A percentile compares a stretch with the other conserved stretches of the same genome.
phyloP scores from a whole-genome alignment of 2,329 filamentous ascomycete species.

The Metarhizium robertsii region DNA sequence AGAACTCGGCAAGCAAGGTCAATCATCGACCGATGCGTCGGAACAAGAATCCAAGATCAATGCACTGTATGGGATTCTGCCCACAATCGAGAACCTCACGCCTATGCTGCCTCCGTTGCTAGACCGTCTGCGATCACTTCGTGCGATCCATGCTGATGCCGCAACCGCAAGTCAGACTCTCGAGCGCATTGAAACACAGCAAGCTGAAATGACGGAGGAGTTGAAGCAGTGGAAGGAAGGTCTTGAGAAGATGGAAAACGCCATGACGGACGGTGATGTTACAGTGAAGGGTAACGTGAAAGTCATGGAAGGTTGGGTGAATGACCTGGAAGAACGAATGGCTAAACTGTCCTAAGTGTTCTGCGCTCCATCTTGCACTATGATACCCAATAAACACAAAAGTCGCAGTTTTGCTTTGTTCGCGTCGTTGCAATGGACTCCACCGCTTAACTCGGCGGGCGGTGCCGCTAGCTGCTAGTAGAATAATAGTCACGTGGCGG shows the following conservation, averaged over 20 bases:
- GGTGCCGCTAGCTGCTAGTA: background rate
- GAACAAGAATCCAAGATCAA: constrained; percentile 84
- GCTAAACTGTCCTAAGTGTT: constrained; percentile 38
- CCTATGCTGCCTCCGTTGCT: constrained; percentile 79
- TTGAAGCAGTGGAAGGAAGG: constrained; percentile 81
- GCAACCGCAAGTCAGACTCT: constrained; percentile 72
- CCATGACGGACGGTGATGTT: constrained; percentile 59
- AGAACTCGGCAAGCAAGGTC: constrained; percentile 39
- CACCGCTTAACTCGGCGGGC: background rate
- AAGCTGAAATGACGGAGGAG: constrained; percentile 74
- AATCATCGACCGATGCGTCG: constrained; percentile 37
- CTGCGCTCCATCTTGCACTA: background rate
- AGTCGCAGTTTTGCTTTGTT: background rate
- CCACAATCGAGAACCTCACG: constrained; percentile 77
- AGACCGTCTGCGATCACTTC: constrained; percentile 74
- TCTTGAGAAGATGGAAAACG: constrained; percentile 66
- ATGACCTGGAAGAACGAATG: constrained; percentile 72
- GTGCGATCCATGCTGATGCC: constrained; percentile 78
- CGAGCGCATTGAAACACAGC: constrained; percentile 66
- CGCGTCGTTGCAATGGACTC: background rate
- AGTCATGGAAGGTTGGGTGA: constrained; percentile 82
- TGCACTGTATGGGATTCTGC: constrained; percentile 78
- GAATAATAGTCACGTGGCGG: constrained; percentile 5
- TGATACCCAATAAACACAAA: constrained; percentile 9
- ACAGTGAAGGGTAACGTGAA: constrained; percentile 72